These are phyloP conservation scores for Candida pseudoviswanathii DNA, from an alignment of 1,139 yeast genomes.

Conservation along the genomic window DNA sequence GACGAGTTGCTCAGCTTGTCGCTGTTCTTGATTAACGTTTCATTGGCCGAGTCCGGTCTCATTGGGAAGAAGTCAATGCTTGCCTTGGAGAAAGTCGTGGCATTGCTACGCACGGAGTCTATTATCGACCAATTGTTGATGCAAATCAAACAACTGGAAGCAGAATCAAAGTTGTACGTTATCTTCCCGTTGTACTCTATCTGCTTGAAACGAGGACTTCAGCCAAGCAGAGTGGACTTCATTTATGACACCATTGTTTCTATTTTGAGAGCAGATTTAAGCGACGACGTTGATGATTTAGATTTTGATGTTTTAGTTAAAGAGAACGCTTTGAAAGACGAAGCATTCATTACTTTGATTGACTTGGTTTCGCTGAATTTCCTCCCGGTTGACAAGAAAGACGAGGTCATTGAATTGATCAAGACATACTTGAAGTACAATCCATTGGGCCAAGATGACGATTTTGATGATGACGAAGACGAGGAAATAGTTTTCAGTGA, in stretches of 20 bases:
- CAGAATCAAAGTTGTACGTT: slow-evolving; percentile 9
- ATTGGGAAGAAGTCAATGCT: slow-evolving; percentile 56
- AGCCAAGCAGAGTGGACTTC: slow-evolving; percentile 7
- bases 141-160: slow-evolving; percentile 4
- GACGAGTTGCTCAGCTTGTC: slow-evolving; percentile 43
- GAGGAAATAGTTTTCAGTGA: slow-evolving; percentile 45
- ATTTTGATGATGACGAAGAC: slow-evolving; percentile 43
- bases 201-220: slow-evolving; percentile 15
- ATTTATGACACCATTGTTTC: slow-evolving; percentile 11
- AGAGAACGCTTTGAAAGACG: slow-evolving; percentile 45
- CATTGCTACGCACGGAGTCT: slow-evolving; percentile 25
- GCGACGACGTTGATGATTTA: slow-evolving; percentile 40
- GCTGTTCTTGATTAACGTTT: slow-evolving; percentile 36
- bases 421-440: slow-evolving; percentile 53
- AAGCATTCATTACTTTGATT: slow-evolving; percentile 46
- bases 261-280: slow-evolving; percentile 5
- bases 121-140: slow-evolving; percentile 17
- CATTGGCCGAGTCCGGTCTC: slow-evolving; percentile 48
- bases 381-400: slow-evolving; percentile 16
- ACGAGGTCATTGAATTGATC: slow-evolving; percentile 19
- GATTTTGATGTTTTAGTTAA: slow-evolving; percentile 42
- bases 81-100: slow-evolving; percentile 54
- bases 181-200: slow-evolving; percentile 17
- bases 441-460: slow-evolving; percentile 50
- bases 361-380: slow-evolving; percentile 20